phyloP scores from a whole-genome alignment of 148 eudicot genomes.

The Camellia japonica region DNA sequence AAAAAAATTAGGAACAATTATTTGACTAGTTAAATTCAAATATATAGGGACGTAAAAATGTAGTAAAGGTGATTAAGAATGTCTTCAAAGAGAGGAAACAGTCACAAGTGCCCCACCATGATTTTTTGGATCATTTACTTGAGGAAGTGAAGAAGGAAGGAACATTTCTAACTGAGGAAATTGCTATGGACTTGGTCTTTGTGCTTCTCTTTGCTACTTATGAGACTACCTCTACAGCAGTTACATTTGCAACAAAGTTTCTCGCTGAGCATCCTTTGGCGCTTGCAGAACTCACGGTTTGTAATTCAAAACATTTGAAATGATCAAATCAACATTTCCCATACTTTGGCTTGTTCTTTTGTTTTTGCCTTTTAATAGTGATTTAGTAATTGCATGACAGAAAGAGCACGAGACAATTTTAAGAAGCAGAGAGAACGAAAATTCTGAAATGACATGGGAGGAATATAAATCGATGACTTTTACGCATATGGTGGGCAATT shows the following conservation, averaged over 20 bases:
- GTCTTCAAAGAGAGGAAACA: slow-evolving; percentile 6
- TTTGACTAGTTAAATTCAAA: not conserved
- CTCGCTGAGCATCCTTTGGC: slow-evolving; percentile 20
- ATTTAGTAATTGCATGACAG: not conserved
- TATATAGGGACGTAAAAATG: slow-evolving; percentile 17
- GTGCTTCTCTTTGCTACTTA: slow-evolving; percentile 19
- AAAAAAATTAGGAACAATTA: not conserved
- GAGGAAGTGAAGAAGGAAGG: slow-evolving; percentile 19
- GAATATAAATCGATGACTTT: slow-evolving; percentile 13
- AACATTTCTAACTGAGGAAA: slow-evolving; percentile 12
- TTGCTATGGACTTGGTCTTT: slow-evolving; percentile 23
- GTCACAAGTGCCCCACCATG: not conserved
- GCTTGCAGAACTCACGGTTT: slow-evolving; percentile 18
- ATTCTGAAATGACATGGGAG: not conserved
- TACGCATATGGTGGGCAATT: slow-evolving; percentile 8
- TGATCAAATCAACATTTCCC: too few species aligned
- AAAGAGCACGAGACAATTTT: slow-evolving; percentile 10
- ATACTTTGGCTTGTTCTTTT: too few species aligned
- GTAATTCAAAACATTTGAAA: not conserved
- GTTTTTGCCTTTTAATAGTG: not conserved
- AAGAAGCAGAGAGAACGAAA: not conserved
- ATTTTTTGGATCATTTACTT: slow-evolving; percentile 20
- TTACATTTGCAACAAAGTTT: slow-evolving; percentile 17
- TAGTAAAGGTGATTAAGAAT: slow-evolving; percentile 13
- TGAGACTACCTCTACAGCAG: slow-evolving; percentile 19